Percentiles rank a stretch among this genome's conserved stretches.
Evolutionary conservation across 306 rosid species (phyloP).

Genomic region (Malus orientalis): DNA sequence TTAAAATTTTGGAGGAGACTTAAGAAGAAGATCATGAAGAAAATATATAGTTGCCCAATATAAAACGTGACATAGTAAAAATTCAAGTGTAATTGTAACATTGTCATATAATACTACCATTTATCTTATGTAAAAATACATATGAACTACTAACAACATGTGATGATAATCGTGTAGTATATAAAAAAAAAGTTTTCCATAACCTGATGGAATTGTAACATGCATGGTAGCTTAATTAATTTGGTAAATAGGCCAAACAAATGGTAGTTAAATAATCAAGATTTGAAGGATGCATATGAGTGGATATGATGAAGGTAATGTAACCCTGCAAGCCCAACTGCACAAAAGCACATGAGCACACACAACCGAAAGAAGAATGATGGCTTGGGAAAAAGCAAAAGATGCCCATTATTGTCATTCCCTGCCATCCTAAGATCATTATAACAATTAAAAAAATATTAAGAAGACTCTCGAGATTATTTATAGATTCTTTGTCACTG

Average conservation of each 20-base stretch:
- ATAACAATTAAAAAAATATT: background rate
- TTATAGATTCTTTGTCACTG: fast-evolving
- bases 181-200: background rate
- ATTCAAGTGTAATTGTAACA: too few species aligned
- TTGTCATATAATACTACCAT: too few species aligned
- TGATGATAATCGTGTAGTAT: too few species aligned
- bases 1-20: background rate
- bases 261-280: background rate
- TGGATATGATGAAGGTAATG: background rate
- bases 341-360: constrained; percentile 57
- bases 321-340: constrained; percentile 33
- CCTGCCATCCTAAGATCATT: background rate
- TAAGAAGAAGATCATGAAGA: background rate
- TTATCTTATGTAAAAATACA: background rate
- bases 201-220: background rate
- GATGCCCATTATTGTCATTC: constrained; percentile 8
- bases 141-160: background rate
- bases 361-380: constrained; percentile 40
- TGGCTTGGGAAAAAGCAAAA: constrained; percentile 17
- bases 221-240: background rate
- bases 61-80: too few species aligned
- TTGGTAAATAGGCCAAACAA: background rate
- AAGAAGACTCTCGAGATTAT: fast-evolving
- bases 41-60: background rate
- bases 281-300: background rate